These are phyloP conservation scores for Hypoxylon sp. DNA, from an alignment of 2,329 filamentous ascomycete species.

Conservation along the genomic window DNA sequence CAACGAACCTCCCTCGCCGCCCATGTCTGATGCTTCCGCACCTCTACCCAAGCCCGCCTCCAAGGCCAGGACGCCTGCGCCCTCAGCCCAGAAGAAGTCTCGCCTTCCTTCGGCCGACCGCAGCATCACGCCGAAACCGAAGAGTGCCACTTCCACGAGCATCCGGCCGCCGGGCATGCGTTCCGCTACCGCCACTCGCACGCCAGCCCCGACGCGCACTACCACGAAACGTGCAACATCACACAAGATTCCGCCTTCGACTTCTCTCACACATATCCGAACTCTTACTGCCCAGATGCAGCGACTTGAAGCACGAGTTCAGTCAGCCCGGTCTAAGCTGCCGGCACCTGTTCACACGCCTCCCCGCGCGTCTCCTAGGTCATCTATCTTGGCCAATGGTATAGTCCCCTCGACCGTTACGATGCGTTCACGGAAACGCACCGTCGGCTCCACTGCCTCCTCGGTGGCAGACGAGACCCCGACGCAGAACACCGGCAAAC, in stretches of 20 bases:
- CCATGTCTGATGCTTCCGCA: conserved; percentile 84
- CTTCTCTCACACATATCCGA: conserved; percentile 90
- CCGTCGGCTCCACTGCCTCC: conserved; percentile 63
- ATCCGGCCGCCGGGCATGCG: conserved; percentile 52
- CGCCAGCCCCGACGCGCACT: conserved; percentile 58
- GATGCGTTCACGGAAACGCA: conserved; percentile 74
- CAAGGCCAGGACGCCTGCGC: conserved; percentile 49
- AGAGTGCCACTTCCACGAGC: conserved; percentile 49
- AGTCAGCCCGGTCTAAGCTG: conserved; percentile 88
- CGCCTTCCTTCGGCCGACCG: conserved; percentile 64
- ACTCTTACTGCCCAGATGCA: conserved; percentile 97
- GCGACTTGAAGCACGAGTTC: conserved; percentile 90
- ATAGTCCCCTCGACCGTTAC: conserved; percentile 65
- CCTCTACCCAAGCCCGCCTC: conserved; percentile 62
- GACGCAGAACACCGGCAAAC: conserved; percentile 58
- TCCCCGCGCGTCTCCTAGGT: conserved; percentile 79
- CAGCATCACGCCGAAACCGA: conserved; percentile 62
- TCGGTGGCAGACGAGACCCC: conserved; percentile 60
- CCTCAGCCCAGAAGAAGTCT: conserved; percentile 52
- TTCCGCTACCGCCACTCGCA: conserved; percentile 57
- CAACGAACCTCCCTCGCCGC: conserved; percentile 89
- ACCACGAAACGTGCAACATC: conserved; percentile 54
- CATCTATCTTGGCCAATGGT: conserved; percentile 50
- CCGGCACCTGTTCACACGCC: conserved; percentile 82
- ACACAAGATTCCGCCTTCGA: conserved; percentile 63